Percentiles rank a stretch among this genome's conserved stretches.
phyloP scores from a whole-genome alignment of 331 rosid genomes.

The Cydonia oblonga region DNA sequence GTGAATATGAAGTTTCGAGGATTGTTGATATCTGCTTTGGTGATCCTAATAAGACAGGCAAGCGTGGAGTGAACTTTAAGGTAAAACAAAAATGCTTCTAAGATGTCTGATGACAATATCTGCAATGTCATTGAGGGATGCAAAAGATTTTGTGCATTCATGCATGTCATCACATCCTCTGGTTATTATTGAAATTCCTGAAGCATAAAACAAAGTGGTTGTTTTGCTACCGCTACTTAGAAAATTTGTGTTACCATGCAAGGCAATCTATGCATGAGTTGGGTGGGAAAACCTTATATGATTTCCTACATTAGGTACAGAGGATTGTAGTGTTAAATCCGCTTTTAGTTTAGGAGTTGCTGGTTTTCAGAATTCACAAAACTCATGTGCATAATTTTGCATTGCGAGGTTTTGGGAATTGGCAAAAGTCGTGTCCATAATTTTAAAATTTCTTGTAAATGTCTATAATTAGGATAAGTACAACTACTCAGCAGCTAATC shows the following conservation, averaged over 20 bases:
- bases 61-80: constrained; percentile 53
- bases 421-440: too few relatives aligned
- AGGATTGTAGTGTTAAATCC: not conserved
- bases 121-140: not conserved
- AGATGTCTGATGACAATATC: not conserved
- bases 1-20: constrained; percentile 58
- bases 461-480: too few relatives aligned
- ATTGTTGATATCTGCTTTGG: constrained; percentile 69
- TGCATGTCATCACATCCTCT: too few relatives aligned
- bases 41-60: constrained; percentile 57
- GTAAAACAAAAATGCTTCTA: constrained; percentile 19
- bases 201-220: not conserved
- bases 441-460: too few relatives aligned
- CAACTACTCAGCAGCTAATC: too few relatives aligned
- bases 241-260: not conserved
- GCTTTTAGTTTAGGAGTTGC: not conserved
- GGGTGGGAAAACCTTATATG: not conserved
- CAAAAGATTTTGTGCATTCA: not conserved
- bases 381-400: not conserved
- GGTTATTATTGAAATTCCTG: too few relatives aligned
- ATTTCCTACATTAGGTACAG: not conserved
- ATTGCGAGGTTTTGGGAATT: not conserved
- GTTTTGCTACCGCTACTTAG: not conserved
- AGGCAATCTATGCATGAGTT: not conserved
- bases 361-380: not conserved